phyloP scores from a whole-genome alignment of 768 basidiomycete species.

The Xanthoconium stramineum region DNA sequence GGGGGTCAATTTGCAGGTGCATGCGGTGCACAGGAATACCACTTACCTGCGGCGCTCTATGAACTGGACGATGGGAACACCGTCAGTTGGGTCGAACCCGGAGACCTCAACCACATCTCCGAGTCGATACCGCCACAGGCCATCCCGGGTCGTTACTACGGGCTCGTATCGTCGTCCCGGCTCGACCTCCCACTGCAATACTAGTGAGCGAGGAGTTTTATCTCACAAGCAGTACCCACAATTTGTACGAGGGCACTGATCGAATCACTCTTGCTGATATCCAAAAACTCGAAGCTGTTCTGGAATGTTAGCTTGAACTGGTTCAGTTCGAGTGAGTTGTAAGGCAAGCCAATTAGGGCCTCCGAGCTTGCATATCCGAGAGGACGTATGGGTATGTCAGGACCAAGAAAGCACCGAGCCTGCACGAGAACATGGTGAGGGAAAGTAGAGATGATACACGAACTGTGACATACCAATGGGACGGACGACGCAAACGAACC shows the following conservation, averaged over 20 bases:
- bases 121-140: conserved; percentile 23
- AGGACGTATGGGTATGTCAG: background rate
- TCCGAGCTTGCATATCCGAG: conserved; percentile 7
- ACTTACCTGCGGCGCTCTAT: conserved; percentile 12
- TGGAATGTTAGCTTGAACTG: background rate
- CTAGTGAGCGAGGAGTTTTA: background rate
- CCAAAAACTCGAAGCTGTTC: conserved; percentile 16
- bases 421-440: background rate
- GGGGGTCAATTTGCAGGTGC: background rate
- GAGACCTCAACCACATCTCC: conserved; percentile 21
- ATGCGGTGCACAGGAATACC: background rate
- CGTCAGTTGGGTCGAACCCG: conserved; percentile 18
- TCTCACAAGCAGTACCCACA: background rate
- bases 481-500: conserved; percentile 11
- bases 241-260: background rate
- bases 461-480: conserved; percentile 4
- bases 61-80: conserved; percentile 18
- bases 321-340: conserved; percentile 6
- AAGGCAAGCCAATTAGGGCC: conserved; percentile 1
- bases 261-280: conserved; percentile 2
- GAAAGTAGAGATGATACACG: no score
- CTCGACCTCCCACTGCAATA: conserved; percentile 18
- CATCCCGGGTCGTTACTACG: conserved; percentile 14
- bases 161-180: conserved; percentile 14
- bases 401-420: conserved; percentile 12